Conservation (phyloP, 768 basidiomycete species). For the Tricholoma terreum region DNA sequence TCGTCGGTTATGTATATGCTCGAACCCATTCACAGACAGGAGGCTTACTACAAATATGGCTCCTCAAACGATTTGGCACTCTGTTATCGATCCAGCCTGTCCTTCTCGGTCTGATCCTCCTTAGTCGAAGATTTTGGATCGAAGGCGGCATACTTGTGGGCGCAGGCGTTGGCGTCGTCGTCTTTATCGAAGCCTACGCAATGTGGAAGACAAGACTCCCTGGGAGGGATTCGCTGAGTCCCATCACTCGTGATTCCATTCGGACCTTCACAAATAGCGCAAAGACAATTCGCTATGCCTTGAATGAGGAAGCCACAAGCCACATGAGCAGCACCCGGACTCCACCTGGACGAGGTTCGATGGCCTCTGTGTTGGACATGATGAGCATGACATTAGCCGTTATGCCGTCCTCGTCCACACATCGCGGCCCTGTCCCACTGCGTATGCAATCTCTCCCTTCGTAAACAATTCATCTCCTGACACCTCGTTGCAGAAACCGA, state of each 20-base stretch:
- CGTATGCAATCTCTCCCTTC: slow-evolving; percentile 41
- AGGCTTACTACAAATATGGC: slow-evolving; percentile 71
- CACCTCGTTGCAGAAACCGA: slow-evolving; percentile 52
- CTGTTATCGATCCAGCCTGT: slow-evolving; percentile 70
- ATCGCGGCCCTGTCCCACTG: slow-evolving; percentile 62
- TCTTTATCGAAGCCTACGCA: slow-evolving; percentile 63
- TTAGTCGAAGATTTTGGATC: slow-evolving; percentile 66
- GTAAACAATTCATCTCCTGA: slow-evolving; percentile 7
- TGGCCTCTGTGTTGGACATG: slow-evolving; percentile 82
- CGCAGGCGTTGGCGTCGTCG: slow-evolving; percentile 47
- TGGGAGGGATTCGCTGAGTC: slow-evolving; percentile 46
- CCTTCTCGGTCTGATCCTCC: slow-evolving; percentile 68
- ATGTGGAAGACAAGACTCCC: slow-evolving; percentile 46
- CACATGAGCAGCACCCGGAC: slow-evolving; percentile 43
- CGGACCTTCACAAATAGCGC: slow-evolving; percentile 49
- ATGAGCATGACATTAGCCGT: slow-evolving; percentile 78
- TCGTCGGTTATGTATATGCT: slow-evolving; percentile 75
- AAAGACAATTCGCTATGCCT: slow-evolving; percentile 25
- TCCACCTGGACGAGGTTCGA: slow-evolving; percentile 59
- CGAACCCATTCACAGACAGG: slow-evolving; percentile 74
- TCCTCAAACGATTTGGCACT: slow-evolving; percentile 70
- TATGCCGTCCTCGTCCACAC: slow-evolving; percentile 55
- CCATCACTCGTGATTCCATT: slow-evolving; percentile 57
- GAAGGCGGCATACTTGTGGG: slow-evolving; percentile 66
- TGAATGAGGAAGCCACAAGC: slow-evolving; percentile 52